Percentiles rank a stretch among this genome's conserved stretches.
These are phyloP conservation scores for Trichoderma arundinaceum DNA, from an alignment of 2,329 filamentous ascomycete genomes.

Conservation along the genomic window DNA sequence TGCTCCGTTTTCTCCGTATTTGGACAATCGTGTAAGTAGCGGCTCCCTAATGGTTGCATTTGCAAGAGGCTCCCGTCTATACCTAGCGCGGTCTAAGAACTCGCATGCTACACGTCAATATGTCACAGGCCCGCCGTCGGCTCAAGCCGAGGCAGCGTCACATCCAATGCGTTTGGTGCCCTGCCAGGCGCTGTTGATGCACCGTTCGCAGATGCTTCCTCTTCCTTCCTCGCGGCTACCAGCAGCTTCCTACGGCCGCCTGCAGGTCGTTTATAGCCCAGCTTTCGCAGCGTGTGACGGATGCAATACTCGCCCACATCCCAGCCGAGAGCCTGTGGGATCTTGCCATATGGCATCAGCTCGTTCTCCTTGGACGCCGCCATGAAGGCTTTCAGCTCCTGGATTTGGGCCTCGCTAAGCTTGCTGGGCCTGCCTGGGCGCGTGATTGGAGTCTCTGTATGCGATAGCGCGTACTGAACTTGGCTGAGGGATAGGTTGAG, in stretches of 20 bases:
- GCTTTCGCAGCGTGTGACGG: slow-evolving; percentile 18
- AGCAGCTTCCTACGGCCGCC: slow-evolving; percentile 1
- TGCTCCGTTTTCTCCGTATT: neutral
- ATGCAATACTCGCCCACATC: slow-evolving; percentile 29
- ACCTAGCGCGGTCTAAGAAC: neutral
- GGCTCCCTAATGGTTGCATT: neutral
- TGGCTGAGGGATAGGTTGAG: slow-evolving; percentile 20
- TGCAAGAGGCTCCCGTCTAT: neutral
- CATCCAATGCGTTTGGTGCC: neutral
- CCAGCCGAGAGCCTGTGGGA: slow-evolving; percentile 20
- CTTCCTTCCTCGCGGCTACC: neutral
- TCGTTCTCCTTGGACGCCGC: slow-evolving; percentile 13
- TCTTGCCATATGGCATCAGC: slow-evolving; percentile 21
- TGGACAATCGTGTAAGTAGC: neutral
- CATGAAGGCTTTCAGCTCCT: slow-evolving; percentile 23
- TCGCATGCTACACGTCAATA: neutral
- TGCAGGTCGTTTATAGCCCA: slow-evolving; percentile 10
- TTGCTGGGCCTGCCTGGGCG: slow-evolving; percentile 10
- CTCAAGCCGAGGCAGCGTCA: slow-evolving; percentile 6
- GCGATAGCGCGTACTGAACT: slow-evolving; percentile 22
- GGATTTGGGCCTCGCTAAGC: slow-evolving; percentile 18
- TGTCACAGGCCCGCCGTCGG: neutral
- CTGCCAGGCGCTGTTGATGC: neutral
- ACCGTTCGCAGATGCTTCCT: neutral
- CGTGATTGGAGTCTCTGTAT: slow-evolving; percentile 20